These are phyloP conservation scores for Sclerotinia subarctica DNA, from an alignment of 2,329 filamentous ascomycete species.

Conservation along the genomic window DNA sequence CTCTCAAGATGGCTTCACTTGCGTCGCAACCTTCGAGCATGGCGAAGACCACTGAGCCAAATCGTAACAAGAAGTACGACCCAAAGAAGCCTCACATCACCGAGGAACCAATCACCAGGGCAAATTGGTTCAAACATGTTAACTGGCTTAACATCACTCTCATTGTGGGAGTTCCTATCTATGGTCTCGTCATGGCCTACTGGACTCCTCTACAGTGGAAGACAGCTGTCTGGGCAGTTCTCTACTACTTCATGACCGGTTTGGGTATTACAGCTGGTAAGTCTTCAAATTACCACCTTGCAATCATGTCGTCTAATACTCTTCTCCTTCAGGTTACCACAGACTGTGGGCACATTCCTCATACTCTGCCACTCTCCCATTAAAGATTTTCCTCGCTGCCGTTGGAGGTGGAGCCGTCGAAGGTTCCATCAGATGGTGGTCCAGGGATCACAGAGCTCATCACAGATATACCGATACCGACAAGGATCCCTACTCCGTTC, in stretches of 20 bases:
- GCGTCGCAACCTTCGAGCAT: constrained; percentile 32
- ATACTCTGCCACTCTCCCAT: constrained; percentile 72
- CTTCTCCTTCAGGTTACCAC: constrained; percentile 58
- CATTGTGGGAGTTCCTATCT: constrained; percentile 73
- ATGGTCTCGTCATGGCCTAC: constrained; percentile 69
- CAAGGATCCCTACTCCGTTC: constrained; percentile 87
- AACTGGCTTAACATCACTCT: constrained; percentile 88
- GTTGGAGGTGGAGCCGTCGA: constrained; percentile 80
- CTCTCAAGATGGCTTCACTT: constrained; percentile 18
- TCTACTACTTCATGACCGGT: constrained; percentile 82
- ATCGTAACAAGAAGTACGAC: constrained; percentile 46
- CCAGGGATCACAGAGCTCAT: constrained; percentile 80
- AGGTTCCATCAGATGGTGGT: constrained; percentile 87
- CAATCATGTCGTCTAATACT: not conserved
- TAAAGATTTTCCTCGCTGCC: constrained; percentile 78
- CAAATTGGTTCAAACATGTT: constrained; percentile 89
- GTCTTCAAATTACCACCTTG: constrained; percentile 32
- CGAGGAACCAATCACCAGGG: constrained; percentile 72
- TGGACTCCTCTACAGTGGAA: constrained; percentile 73
- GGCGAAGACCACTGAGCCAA: constrained; percentile 34
- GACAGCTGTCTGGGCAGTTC: constrained; percentile 69
- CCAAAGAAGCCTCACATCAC: constrained; percentile 78
- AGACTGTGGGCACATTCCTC: constrained; percentile 83
- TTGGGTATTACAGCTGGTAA: constrained; percentile 75
- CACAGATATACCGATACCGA: constrained; percentile 91